Percentiles rank a stretch among this genome's conserved stretches.
These are phyloP conservation scores for Melaleuca quinquenervia DNA, from an alignment of 345 rosid species.

Conservation along the genomic window DNA sequence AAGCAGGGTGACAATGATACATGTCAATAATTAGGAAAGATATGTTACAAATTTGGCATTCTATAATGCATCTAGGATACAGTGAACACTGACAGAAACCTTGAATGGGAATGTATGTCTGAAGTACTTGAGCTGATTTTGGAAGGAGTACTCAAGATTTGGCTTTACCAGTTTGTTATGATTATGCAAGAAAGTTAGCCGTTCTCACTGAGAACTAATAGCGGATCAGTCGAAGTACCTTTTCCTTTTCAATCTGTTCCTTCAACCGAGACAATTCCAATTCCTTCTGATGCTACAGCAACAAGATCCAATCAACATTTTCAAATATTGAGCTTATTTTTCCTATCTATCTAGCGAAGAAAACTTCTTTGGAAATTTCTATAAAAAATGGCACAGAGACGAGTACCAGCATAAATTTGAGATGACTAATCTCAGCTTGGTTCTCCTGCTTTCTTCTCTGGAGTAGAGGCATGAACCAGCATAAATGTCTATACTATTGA, in stretches of 20 bases:
- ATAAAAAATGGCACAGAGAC: not conserved
- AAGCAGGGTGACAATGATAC: not conserved
- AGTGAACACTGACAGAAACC: not conserved
- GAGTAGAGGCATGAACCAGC: not conserved
- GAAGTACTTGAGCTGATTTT: not conserved
- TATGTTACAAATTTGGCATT: not conserved
- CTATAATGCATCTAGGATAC: not conserved
- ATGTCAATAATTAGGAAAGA: not conserved
- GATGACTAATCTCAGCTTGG: conserved; percentile 45
- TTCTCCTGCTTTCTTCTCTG: conserved; percentile 40
- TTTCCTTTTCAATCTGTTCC: conserved; percentile 80
- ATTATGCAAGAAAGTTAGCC: not conserved
- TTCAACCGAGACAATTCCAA: conserved; percentile 65
- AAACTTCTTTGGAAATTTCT: not conserved
- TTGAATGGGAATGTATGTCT: not conserved
- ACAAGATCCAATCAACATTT: not conserved
- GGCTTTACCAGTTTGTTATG: not conserved
- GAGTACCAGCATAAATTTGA: conserved; percentile 78
- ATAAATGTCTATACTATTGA: not conserved
- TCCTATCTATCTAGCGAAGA: not conserved
- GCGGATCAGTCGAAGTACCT: conserved; percentile 25
- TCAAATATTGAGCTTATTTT: not conserved
- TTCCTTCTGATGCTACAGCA: conserved; percentile 70
- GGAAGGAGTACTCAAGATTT: not conserved
- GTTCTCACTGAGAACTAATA: not conserved